phyloP scores from a whole-genome alignment of 2,329 filamentous ascomycete species.

The Stromatinia cepivora region DNA sequence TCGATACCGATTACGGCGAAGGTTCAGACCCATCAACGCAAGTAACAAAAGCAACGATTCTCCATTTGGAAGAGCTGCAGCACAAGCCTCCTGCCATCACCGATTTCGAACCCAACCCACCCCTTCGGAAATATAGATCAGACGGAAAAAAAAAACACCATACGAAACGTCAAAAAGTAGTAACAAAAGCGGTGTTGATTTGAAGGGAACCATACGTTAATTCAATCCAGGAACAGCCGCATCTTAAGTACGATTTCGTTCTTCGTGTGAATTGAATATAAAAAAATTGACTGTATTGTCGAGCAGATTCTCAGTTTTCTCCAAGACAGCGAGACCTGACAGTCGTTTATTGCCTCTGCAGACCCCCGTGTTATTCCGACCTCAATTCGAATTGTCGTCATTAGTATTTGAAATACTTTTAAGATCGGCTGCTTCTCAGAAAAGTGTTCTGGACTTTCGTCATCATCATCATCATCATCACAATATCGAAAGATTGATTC shows the following conservation, averaged over 20 bases:
- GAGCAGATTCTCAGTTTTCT: background rate
- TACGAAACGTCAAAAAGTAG: constrained; percentile 8
- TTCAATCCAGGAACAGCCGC: background rate
- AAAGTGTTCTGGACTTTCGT: background rate
- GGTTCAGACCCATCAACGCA: background rate
- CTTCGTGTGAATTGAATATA: background rate
- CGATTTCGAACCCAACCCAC: constrained; percentile 23
- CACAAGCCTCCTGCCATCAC: constrained; percentile 19
- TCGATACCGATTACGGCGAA: background rate
- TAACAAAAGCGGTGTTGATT: constrained; percentile 16
- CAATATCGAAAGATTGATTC: background rate
- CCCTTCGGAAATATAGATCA: constrained; percentile 31
- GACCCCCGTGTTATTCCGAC: background rate
- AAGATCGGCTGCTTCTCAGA: background rate
- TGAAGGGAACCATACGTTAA: background rate
- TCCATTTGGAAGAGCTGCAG: constrained; percentile 26
- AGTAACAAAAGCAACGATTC: background rate
- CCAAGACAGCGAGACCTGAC: background rate
- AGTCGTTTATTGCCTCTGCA: background rate
- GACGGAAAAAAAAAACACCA: constrained; percentile 28
- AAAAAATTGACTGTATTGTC: background rate
- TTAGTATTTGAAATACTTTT: constrained; percentile 5
- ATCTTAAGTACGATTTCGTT: background rate
- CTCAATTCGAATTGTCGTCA: background rate
- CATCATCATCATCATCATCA: constrained; percentile 1